Base-by-base conservation (phyloP, 2,329 filamentous ascomycete genomes). In the Phyllachora maydis region DNA sequence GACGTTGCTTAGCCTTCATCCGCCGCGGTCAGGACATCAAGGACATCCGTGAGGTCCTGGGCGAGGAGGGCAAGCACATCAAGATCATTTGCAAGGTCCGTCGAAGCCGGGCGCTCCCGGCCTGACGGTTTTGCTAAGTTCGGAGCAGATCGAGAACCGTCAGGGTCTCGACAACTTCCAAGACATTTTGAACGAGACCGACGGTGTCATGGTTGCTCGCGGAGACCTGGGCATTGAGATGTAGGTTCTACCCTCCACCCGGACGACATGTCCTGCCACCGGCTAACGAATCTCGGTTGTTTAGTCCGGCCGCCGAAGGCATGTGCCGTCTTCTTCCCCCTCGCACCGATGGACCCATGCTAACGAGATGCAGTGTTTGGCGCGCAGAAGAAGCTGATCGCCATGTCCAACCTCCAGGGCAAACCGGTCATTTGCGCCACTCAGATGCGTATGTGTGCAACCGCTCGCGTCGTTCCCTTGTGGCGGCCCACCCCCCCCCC, bases 11-110 rank as follows among this genome's bases (percentile, higher is more conserved):
- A 38, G 35, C 83, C 1, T 98, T 98, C 51, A 98, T 98, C 52
- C 85, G 88, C 40, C 76, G 77, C 31, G 85, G 76, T 29, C 74
- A 82, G 46, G 88, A 98, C 50, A 92, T 98, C 59, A 67, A 62
- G 38, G 70, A 83, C 42, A 98, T 98, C 50, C 85, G 88, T 37
- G 65, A 75, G 35, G 75, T 95, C 32, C 71, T 98, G 24, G 88
- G 88, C 32, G 66, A 81, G 44, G 76, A 90, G 21, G 88, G 88
- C 52, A 81, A 77, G 57, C 73, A 91, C 51, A 93, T 98, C 43
- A 85, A 98, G 62, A 92, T 98, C 58, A 95, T 98, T 49, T 77
- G 88, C 66, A 98, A 98, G 75, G n/a, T n/a, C n/a, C n/a, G n/a
- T n/a, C n/a, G n/a, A n/a, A n/a, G n/a, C n/a, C n/a, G n/a, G n/a